Evolutionary conservation across 257 asterid species (phyloP), one percentile per base, ranked within the genome.

Genomic region (Plantago ovata): DNA sequence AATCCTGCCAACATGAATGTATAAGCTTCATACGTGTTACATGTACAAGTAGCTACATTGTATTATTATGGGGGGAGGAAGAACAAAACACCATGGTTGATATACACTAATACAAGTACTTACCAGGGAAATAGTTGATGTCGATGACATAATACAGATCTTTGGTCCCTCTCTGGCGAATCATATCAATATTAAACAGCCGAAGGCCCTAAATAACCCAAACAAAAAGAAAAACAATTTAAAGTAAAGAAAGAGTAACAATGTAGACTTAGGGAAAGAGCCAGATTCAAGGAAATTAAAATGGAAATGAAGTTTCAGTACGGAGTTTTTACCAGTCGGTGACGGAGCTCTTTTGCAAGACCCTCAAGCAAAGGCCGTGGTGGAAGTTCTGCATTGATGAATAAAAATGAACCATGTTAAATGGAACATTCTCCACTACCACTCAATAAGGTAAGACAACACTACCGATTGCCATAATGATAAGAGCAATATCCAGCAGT

Each of bases 121-220:
- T 59, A 89, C 97, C 95, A 22, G 94, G 95, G 64, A 90, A 90
- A 73, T 90, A 90, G 79, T 90, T 90, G 74, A 90, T 87, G 72
- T 90, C 98, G 53, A 90, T 83, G 64, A 87, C 85, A 60, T 84
- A 90, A 51, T 79, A 86, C 45, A 71, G 69, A 64, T 89, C 95
- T 69, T 51, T 72, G 47, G 85, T 70, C 68, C 96, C 96, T 58
- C 71, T 84, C 68, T 87, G 77, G 57, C 98, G 83, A 56, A 90
- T 90, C 43, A 90, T 73, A 62, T 90, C 98, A 6, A 90, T 20
- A 63, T 90, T 90, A 76, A 87, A 90, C 47, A 90, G 83, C 68
- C 73, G 80, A 14, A 90, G 95, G 56, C 96, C 98, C 98, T 87
- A 58, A 55, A 46, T 11, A 16, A 28, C 36, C 2, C 15, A 16